Evolutionary conservation across 169 alveolate genomes (phyloP), one percentile per base, ranked within the genome.

Genomic region (Eimeria tenella): DNA sequence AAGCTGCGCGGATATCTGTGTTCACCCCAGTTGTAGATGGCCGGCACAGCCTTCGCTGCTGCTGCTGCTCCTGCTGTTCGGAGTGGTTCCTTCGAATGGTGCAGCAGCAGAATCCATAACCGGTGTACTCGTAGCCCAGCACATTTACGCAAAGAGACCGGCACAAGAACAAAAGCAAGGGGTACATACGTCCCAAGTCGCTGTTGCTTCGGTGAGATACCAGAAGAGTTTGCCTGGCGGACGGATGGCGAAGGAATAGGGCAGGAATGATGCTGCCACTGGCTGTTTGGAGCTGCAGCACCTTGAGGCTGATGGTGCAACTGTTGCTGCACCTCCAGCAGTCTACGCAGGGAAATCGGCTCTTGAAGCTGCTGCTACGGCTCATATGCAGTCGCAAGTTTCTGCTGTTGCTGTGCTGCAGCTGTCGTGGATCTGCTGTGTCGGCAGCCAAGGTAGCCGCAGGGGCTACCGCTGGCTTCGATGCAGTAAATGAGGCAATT

Each of bases 201-300:
- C 25, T 86, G 82, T 65, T 65, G 93, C 93, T 86, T 65, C 93
- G 63, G 50, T 82, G 93, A 6, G 93, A 65, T 1, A 63, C 83
- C 75, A 63, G 19, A 49, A 86, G 56, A 7, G 82, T 86, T 53
- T 86, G 93, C n/a, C 4, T 17, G 56, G 79, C 93, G 31, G 74
- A n/a, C 4, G 90, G 90, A 98, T 60, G 98, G 97, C 58, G 97
- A 97, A 89, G 97, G 97, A 93, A 97, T 96, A 92, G 96, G 52
- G 79, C 87, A 93, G 95, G 62, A 86, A 68, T 50, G 13, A 56
- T 68, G 93, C 81, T 73, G 86, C 84, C 94, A 21, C 74, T 56
- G 4, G 84, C 94, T 42, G 75, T 65, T 21, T 42, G 58, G 42
- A 71, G 53, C 49, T 53, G 75, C 56, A 56, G 75, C 65, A 52